Evolutionary conservation across 495 filamentous ascomycete species (phyloP).

Genomic region (Parathielavia appendiculata): DNA sequence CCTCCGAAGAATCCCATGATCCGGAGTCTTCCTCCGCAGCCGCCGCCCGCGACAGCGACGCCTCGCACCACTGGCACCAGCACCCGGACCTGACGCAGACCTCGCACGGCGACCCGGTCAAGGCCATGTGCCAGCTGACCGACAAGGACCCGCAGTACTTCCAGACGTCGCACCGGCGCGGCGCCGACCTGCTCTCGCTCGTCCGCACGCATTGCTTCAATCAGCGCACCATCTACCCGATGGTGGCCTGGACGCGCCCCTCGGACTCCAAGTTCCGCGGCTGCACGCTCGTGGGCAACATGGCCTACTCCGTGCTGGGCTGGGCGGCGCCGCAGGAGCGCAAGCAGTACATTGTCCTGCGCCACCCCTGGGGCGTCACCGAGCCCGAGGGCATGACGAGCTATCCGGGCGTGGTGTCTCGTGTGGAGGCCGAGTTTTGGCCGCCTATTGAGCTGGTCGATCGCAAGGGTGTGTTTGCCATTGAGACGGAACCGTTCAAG

Average conservation of each 20-base stretch:
- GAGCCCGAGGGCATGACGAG: slow-evolving; percentile 30
- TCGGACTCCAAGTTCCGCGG: slow-evolving; percentile 29
- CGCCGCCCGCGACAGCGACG: neutral
- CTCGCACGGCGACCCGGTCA: slow-evolving; percentile 35
- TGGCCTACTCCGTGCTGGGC: slow-evolving; percentile 37
- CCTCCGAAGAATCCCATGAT: neutral
- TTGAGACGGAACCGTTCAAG: slow-evolving; percentile 33
- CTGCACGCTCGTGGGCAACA: slow-evolving; percentile 35
- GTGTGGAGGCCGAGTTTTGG: slow-evolving; percentile 36
- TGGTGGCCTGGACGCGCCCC: slow-evolving; percentile 19
- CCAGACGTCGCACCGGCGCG: slow-evolving; percentile 24
- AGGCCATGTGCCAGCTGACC: slow-evolving; percentile 38
- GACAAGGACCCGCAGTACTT: slow-evolving; percentile 31
- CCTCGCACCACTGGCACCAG: slow-evolving; percentile 1
- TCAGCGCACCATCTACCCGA: slow-evolving; percentile 32
- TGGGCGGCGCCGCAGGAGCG: slow-evolving; percentile 33
- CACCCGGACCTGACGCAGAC: slow-evolving; percentile 33
- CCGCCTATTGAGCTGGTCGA: slow-evolving; percentile 29
- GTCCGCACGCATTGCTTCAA: slow-evolving; percentile 34
- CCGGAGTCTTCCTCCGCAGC: neutral
- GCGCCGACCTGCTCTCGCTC: slow-evolving; percentile 27
- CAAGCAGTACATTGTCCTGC: slow-evolving; percentile 35
- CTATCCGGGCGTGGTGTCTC: slow-evolving; percentile 29
- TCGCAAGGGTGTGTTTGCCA: slow-evolving; percentile 29
- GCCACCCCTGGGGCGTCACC: slow-evolving; percentile 38